Percentiles rank a stretch among this genome's conserved stretches.
These are phyloP conservation scores for Sarcodon aspratus DNA, from an alignment of 768 basidiomycete species.

Conservation along the genomic window DNA sequence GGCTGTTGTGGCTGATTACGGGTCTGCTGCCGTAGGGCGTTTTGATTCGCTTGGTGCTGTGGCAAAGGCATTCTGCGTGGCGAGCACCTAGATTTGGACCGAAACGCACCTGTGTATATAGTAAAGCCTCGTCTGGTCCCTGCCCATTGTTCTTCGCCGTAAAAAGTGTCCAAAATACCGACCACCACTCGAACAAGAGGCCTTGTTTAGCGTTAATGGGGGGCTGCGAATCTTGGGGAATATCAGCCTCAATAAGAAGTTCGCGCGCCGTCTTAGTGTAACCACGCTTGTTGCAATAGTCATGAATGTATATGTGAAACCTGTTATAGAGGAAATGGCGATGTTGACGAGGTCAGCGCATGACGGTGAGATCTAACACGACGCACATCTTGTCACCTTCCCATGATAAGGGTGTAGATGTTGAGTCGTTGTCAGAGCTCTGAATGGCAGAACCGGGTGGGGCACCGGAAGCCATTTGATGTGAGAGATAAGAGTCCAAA, in stretches of 20 bases:
- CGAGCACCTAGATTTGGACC: not conserved
- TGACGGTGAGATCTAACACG: slow-evolving; percentile 2
- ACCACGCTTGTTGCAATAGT: slow-evolving; percentile 76
- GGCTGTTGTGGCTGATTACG: slow-evolving; percentile 1
- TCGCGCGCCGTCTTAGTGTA: slow-evolving; percentile 63
- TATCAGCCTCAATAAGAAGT: slow-evolving; percentile 55
- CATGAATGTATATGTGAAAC: slow-evolving; percentile 86
- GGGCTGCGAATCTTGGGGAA: slow-evolving; percentile 48
- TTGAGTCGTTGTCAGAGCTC: slow-evolving; percentile 1
- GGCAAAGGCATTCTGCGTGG: slow-evolving; percentile 23
- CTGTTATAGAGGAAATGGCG: slow-evolving; percentile 31
- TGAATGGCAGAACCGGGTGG: not conserved
- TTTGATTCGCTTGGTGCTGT: slow-evolving; percentile 14
- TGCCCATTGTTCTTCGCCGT: slow-evolving; percentile 62
- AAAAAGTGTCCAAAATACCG: slow-evolving; percentile 81
- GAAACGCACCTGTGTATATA: slow-evolving; percentile 55
- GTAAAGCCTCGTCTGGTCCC: slow-evolving; percentile 59
- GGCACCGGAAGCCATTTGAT: slow-evolving; percentile 7
- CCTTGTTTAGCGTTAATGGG: slow-evolving; percentile 81
- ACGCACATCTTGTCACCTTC: slow-evolving; percentile 79
- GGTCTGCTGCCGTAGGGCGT: slow-evolving; percentile 14
- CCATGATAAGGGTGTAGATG: slow-evolving; percentile 41
- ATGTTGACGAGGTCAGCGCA: slow-evolving; percentile 1
- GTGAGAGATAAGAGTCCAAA: slow-evolving; percentile 1
- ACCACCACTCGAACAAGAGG: slow-evolving; percentile 87